Conservation (phyloP, 768 basidiomycete species). For the Galerina marginata region DNA sequence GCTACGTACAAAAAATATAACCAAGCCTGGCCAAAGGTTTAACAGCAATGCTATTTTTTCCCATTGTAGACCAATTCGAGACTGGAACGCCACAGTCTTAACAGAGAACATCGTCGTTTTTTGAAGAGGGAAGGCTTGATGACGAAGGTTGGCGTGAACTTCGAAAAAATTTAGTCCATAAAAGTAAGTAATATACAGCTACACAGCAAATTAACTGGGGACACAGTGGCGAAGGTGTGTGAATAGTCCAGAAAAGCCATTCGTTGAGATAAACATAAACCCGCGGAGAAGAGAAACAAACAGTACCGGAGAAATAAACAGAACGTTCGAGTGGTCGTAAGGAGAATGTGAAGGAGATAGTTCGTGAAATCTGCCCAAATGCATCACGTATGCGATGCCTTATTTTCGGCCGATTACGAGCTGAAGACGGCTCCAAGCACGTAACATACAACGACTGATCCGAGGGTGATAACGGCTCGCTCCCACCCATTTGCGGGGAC, state of each 20-base stretch:
- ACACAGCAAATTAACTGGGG: neutral
- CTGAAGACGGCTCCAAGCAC: slow-evolving; percentile 30
- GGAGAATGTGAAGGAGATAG: neutral
- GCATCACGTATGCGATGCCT: no score
- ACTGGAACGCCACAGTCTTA: no score
- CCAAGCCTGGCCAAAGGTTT: no score
- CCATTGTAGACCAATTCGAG: no score
- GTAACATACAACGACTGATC: slow-evolving; percentile 30
- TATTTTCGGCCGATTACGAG: slow-evolving; percentile 23
- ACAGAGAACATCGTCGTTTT: no score
- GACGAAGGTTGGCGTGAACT: no score
- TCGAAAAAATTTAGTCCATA: neutral
- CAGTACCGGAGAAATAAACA: neutral
- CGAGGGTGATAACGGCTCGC: slow-evolving; percentile 27
- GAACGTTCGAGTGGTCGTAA: neutral
- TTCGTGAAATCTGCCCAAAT: neutral
- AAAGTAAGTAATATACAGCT: neutral
- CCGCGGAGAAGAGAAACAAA: neutral
- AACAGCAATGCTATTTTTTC: no score
- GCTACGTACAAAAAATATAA: no score
- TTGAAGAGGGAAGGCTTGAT: no score
- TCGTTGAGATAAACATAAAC: neutral
- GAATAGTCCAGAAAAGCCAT: neutral
- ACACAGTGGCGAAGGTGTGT: neutral
- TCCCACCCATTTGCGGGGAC: slow-evolving; percentile 27